These are phyloP conservation scores for Penicillium verrucosum DNA, from an alignment of 2,329 filamentous ascomycete species.

Conservation along the genomic window DNA sequence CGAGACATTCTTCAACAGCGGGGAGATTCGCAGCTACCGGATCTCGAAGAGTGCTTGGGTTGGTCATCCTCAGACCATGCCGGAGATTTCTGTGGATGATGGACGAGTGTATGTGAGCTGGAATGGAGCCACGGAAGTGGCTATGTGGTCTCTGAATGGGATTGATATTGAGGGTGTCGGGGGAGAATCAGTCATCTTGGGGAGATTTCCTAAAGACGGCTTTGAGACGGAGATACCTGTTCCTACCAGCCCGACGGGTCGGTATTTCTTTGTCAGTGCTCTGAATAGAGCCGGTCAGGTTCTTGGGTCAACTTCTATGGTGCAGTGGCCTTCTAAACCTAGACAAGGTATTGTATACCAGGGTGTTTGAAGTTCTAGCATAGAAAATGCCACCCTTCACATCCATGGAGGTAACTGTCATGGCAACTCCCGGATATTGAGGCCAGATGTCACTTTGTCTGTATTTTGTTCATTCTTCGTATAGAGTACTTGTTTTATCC, in stretches of 20 bases:
- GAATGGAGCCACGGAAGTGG: conserved; percentile 34
- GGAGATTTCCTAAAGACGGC: not conserved
- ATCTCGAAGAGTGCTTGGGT: too few relatives aligned
- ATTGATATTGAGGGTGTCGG: not conserved
- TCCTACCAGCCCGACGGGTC: not conserved
- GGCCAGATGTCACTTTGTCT: not conserved
- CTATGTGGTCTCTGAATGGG: conserved; percentile 16
- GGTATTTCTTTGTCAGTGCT: not conserved
- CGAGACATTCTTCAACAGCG: too few relatives aligned
- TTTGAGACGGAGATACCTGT: not conserved
- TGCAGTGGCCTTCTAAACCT: not conserved
- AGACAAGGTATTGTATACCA: not conserved
- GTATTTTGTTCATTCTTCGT: too few relatives aligned
- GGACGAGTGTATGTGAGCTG: conserved; percentile 42
- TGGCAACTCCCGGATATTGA: not conserved
- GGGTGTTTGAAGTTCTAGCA: not conserved
- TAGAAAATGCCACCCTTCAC: not conserved
- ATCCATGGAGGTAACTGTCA: too few relatives aligned
- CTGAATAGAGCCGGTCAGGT: not conserved
- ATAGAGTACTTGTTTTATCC: too few relatives aligned
- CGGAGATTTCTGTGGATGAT: conserved; percentile 24
- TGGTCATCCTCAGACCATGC: not conserved
- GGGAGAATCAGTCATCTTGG: not conserved
- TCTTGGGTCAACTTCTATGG: not conserved
- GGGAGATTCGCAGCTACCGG: too few relatives aligned